A percentile compares a stretch with the other conserved stretches of the same genome.
Conservation (phyloP, 352 stramenopile species). For the Thraustochytrium sp. region DNA sequence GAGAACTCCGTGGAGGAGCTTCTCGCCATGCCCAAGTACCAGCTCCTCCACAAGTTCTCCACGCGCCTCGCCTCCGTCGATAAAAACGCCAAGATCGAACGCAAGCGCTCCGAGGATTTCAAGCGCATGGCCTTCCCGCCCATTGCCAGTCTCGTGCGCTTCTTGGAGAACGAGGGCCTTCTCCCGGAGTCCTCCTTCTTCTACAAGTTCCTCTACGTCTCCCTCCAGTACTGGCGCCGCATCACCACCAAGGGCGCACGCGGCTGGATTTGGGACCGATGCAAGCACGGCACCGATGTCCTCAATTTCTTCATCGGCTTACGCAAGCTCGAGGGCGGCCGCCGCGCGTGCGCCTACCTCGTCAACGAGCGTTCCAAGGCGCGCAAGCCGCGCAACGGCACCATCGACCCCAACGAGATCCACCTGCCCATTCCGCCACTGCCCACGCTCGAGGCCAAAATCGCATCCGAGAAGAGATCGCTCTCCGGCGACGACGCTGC, state of each 20-base stretch:
- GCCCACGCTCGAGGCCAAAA: neutral
- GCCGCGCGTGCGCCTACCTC: neutral
- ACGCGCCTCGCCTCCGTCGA: neutral
- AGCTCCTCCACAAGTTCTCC: neutral
- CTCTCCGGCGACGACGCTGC: neutral
- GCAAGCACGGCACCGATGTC: conserved; percentile 12
- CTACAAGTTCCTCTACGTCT: conserved; percentile 39
- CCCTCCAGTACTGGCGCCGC: conserved; percentile 1
- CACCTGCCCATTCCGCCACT: neutral
- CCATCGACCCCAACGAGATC: conserved; percentile 14
- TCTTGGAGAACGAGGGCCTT: neutral
- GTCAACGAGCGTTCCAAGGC: neutral
- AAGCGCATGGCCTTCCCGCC: neutral
- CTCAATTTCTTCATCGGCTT: conserved; percentile 12
- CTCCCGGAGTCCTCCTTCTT: conserved; percentile 34
- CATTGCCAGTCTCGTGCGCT: neutral
- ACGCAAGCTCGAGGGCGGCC: conserved; percentile 12
- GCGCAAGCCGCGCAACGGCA: neutral
- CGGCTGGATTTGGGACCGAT: conserved; percentile 15
- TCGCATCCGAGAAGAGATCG: neutral
- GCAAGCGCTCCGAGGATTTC: neutral
- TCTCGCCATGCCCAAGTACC: neutral
- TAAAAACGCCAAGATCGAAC: neutral
- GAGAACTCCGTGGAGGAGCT: neutral
- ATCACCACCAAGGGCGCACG: neutral